A percentile compares a stretch with the other conserved stretches of the same genome.
Conservation (phyloP, 2,329 filamentous ascomycete genomes). For the Trichophyton rubrum region DNA sequence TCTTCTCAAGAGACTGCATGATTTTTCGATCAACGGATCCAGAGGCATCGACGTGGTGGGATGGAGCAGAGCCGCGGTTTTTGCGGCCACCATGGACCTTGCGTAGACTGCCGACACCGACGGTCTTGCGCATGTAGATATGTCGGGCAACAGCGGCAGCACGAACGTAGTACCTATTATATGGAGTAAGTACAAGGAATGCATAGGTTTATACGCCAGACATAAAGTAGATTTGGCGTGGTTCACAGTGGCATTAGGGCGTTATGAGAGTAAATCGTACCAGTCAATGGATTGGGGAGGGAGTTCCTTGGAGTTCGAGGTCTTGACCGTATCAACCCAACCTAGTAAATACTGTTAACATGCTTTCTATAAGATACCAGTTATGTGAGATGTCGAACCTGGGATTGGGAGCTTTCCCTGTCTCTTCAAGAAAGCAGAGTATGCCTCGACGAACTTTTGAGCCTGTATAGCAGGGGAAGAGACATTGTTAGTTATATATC, state of each 20-base stretch:
- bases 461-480: constrained; percentile 33
- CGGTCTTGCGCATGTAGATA: constrained; percentile 98
- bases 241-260: background rate
- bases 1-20: constrained; percentile 97
- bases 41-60: constrained; percentile 88
- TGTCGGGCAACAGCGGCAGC: constrained; percentile 92
- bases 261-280: constrained; percentile 43
- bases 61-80: constrained; percentile 88
- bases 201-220: background rate
- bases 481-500: background rate
- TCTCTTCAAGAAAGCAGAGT: constrained; percentile 58
- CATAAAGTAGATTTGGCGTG: background rate
- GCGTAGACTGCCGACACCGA: constrained; percentile 93
- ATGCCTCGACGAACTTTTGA: constrained; percentile 56
- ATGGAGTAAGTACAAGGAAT: background rate
- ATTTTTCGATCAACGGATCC: constrained; percentile 96
- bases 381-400: constrained; percentile 37
- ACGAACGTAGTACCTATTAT: constrained; percentile 57
- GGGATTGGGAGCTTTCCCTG: constrained; percentile 59
- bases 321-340: constrained; percentile 99
- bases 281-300: constrained; percentile 97
- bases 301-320: constrained; percentile 89
- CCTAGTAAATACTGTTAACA: constrained; percentile 39
- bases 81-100: constrained; percentile 93
- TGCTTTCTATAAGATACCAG: constrained; percentile 7